Evolutionary conservation across 306 rosid genomes (phyloP), one percentile per base, ranked within the genome.

Genomic region (Lathyrus aphaca): DNA sequence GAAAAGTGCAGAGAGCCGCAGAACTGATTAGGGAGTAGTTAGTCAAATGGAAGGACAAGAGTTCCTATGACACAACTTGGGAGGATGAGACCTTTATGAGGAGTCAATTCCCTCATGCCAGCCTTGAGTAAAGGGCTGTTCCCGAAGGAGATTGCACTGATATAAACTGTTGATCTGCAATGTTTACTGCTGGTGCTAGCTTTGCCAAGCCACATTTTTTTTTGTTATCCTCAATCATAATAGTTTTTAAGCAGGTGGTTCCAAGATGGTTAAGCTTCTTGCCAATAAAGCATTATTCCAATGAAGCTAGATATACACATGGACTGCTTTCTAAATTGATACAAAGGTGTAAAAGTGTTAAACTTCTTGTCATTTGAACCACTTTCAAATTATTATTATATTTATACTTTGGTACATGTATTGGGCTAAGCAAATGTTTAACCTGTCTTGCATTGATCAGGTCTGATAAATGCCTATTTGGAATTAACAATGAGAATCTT

Each of bases 391-490:
- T 23, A 45, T 46, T 23, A 15, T 29, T 8, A 18, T 6, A 18
- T 50, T 18, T 10, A 14, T 38, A 6, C 53, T 32, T 57, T n/a
- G n/a, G 9, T 15, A n/a, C 72, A 64, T 17, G n/a, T 16, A 15
- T 64, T 64, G 46, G 21, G 65, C 56, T 65, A 40, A 25, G 37
- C 66, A 18, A 30, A 55, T 38, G 54, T 49, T 17, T 50, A 44
- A 48, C 6, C 9, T 10, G 11, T 48, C 14, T 69, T 69, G 12
- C 5, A 15, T 25, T 25, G 38, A 55, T 21, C 71, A 78, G 82
- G 59, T 18, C 8, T 14, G 82, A 78, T 66, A 11, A 8, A 42
- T 30, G 72, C 37, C 59, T 78, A 40, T 66, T 78, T 72, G 82
- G 82, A 25, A 48, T 9, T 18, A 15, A 78, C 27, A 50, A 78